phyloP scores from a whole-genome alignment of 2,329 filamentous ascomycete genomes.

The Curvularia verruculosa region DNA sequence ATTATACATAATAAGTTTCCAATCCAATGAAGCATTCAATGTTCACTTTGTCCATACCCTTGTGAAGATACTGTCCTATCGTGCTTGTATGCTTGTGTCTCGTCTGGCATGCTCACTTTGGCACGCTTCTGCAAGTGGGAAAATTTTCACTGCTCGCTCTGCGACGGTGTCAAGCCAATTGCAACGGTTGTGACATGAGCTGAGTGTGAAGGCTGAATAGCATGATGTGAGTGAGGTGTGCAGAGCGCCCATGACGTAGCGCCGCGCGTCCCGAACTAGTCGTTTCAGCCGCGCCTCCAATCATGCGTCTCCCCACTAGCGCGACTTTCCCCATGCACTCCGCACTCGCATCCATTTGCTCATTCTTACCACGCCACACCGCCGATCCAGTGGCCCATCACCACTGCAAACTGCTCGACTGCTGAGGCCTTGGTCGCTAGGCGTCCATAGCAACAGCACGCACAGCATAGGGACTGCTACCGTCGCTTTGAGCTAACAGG shows the following conservation, averaged over 20 bases:
- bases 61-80: no score
- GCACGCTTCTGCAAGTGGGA: background rate
- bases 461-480: background rate
- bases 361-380: background rate
- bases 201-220: background rate
- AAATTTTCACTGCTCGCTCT: background rate
- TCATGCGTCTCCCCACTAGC: slow-evolving; percentile 2
- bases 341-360: background rate
- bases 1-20: slow-evolving; percentile 13
- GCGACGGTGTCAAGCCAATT: background rate
- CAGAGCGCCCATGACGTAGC: slow-evolving; percentile 8
- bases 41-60: background rate
- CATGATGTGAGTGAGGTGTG: background rate
- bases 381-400: background rate
- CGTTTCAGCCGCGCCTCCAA: slow-evolving; percentile 5
- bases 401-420: background rate
- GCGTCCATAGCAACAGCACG: background rate
- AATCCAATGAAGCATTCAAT: slow-evolving; percentile 10
- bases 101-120: background rate
- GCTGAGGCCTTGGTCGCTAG: background rate
- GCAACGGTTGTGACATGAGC: background rate
- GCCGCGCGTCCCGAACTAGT: slow-evolving; percentile 4
- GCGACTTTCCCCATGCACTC: slow-evolving; percentile 1
- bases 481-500: background rate
- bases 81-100: background rate